Conservation (phyloP, 257 asterid species). For the Solanum piurae region DNA sequence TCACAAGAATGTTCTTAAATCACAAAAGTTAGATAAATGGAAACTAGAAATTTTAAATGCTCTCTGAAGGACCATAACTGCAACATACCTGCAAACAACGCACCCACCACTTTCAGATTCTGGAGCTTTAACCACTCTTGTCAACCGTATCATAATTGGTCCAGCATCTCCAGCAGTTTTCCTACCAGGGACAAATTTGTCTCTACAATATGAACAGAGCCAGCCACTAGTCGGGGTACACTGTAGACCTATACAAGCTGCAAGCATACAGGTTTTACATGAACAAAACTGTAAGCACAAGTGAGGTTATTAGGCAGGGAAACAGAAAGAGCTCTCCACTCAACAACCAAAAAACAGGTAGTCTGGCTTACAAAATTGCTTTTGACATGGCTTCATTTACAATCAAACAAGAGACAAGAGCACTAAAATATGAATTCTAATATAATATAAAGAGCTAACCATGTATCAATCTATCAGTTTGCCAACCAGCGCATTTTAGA, state of each 20-base stretch:
- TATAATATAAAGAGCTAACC: background rate
- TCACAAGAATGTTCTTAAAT: background rate
- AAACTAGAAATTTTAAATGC: background rate
- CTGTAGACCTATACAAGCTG: conserved; percentile 81
- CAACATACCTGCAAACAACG: conserved; percentile 84
- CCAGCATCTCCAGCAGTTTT: conserved; percentile 50
- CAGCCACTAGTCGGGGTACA: conserved; percentile 48
- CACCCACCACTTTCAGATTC: conserved; percentile 90
- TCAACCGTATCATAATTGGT: conserved; percentile 59
- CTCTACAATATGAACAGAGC: conserved; percentile 76
- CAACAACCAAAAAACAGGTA: background rate
- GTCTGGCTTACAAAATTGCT: background rate
- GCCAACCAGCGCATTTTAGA: background rate
- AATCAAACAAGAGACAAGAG: background rate
- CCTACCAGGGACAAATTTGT: conserved; percentile 53
- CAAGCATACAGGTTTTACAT: conserved; percentile 12
- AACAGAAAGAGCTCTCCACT: background rate
- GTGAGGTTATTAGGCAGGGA: background rate
- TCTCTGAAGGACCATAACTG: background rate
- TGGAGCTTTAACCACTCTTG: conserved; percentile 82
- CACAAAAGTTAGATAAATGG: background rate
- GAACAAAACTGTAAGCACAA: background rate
- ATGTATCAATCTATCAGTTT: background rate
- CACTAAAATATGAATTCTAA: background rate
- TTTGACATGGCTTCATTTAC: background rate